Evolutionary conservation across 345 rosid genomes (phyloP), one percentile per base, ranked within the genome.

Genomic region (Barbarea vulgaris): DNA sequence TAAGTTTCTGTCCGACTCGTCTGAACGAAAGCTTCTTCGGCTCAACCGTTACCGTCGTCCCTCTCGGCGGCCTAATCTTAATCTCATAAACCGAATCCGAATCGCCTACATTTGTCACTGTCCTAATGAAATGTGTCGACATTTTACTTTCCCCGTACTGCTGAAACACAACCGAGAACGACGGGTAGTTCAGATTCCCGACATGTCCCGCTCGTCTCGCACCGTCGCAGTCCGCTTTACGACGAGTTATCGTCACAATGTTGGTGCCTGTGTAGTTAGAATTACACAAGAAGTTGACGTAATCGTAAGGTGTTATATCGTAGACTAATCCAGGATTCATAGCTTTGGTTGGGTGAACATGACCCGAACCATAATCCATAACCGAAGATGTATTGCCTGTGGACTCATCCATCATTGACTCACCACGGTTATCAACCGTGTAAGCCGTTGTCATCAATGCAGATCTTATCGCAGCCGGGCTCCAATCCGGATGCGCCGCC

Each of bases 401-500:
- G 44, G 97, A 89, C 79, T 93, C 99, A 55, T 95, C 97, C 31
- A 75, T 72, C 97, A 95, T 88, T 0, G 79, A 72, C 56, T 81
- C 85, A 1, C 86, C 91, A 0, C 88, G 75, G 71, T 89, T 95
- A 67, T 90, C 91, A 0, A 84, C 77, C 0, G 82, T 86, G 52
- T 88, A 89, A 34, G 97, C 93, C 4, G 96, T 93, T 0, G 97
- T 95, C 96, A 95, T 95, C 77, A 95, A 65, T 0, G 98, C 98
- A 0, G 99, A 95, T 61, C 91, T 81, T 19, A 93, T 88, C 4
- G 88, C 91, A 0, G 98, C 91, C 0, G 98, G 94, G 30, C 94
- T 92, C 98, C 99, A 95, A 24, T 88, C 85, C 0, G 94, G 96
- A 74, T 92, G 97, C 6, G 97, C 93, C 0, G 97, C 93, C 80